A percentile compares a stretch with the other conserved stretches of the same genome.
Evolutionary conservation across 192 early-diverging fungal species (phyloP).

Genomic region (Podila epicladia): DNA sequence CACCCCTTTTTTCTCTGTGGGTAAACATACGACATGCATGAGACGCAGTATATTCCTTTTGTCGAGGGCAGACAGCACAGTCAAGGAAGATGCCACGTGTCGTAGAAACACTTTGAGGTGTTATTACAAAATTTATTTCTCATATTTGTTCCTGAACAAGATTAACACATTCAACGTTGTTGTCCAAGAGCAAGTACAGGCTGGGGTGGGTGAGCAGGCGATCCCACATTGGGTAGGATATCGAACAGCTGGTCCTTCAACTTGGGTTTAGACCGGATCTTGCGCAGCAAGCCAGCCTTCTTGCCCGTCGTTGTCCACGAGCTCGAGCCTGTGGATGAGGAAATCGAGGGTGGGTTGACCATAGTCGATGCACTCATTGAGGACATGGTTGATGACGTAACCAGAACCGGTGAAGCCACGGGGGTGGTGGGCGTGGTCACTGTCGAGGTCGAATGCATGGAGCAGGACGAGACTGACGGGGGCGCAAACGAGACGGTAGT

Average conservation of each 20-base stretch:
- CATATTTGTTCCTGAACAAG: no score
- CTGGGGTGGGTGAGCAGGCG: no score
- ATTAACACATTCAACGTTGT: no score
- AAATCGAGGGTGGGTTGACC: background rate
- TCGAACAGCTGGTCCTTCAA: constrained; percentile 22
- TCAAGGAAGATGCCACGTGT: no score
- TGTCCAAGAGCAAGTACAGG: no score
- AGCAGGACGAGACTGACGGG: background rate
- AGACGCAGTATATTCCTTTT: no score
- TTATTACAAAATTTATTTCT: no score
- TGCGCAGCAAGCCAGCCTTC: constrained; percentile 26
- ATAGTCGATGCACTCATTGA: constrained; percentile 2
- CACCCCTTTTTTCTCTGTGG: no score
- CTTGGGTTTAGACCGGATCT: constrained; percentile 35
- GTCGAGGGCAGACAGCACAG: no score
- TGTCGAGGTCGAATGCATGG: background rate
- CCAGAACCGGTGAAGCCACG: background rate
- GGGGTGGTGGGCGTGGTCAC: background rate
- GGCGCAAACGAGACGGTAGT: background rate
- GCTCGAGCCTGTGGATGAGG: constrained; percentile 1
- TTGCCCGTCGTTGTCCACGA: constrained; percentile 18
- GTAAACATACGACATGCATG: no score
- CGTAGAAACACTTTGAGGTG: no score
- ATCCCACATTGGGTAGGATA: no score
- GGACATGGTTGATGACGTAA: background rate